Evolutionary conservation across 2,329 filamentous ascomycete species (phyloP).

Genomic region (Juglanconis sp.): DNA sequence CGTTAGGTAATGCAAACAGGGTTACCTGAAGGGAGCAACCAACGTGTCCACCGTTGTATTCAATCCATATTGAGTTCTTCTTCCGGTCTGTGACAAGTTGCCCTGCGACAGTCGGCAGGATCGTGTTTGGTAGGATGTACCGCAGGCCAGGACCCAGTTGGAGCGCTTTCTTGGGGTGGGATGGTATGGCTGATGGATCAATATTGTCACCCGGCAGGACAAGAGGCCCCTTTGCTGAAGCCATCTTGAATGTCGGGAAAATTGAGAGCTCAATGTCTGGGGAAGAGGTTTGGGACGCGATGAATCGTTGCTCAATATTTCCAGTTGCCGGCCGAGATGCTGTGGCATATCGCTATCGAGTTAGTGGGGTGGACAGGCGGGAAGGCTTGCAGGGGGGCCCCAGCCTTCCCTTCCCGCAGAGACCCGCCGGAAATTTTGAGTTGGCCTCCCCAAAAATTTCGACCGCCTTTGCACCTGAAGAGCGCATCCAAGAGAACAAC

Average conservation of each 20-base stretch:
- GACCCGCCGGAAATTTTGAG: conserved; percentile 15
- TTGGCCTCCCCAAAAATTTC: conserved; percentile 18
- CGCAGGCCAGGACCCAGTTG: conserved; percentile 82
- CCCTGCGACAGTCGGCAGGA: conserved; percentile 66
- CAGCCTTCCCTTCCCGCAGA: background rate
- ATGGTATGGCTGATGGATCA: conserved; percentile 63
- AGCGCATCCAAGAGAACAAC: conserved; percentile 2
- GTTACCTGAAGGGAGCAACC: conserved; percentile 28
- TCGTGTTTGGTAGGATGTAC: conserved; percentile 72
- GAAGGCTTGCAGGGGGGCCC: conserved; percentile 6
- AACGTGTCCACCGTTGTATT: conserved; percentile 68
- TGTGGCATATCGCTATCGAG: conserved; percentile 10
- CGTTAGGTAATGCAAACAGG: conserved; percentile 23
- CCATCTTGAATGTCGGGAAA: conserved; percentile 46
- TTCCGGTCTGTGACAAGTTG: conserved; percentile 63
- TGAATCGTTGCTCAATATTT: background rate
- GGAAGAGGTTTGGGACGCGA: too few species aligned
- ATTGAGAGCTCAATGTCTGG: background rate
- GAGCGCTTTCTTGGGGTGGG: conserved; percentile 65
- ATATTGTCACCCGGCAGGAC: conserved; percentile 82
- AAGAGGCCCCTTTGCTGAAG: conserved; percentile 45
- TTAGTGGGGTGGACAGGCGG: background rate
- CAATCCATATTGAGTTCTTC: conserved; percentile 78
- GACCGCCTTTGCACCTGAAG: conserved; percentile 9
- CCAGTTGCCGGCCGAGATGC: conserved; percentile 3